A percentile compares a stretch with the other conserved stretches of the same genome.
Conservation (phyloP, 2,329 filamentous ascomycete species). For the Exophiala mesophila region DNA sequence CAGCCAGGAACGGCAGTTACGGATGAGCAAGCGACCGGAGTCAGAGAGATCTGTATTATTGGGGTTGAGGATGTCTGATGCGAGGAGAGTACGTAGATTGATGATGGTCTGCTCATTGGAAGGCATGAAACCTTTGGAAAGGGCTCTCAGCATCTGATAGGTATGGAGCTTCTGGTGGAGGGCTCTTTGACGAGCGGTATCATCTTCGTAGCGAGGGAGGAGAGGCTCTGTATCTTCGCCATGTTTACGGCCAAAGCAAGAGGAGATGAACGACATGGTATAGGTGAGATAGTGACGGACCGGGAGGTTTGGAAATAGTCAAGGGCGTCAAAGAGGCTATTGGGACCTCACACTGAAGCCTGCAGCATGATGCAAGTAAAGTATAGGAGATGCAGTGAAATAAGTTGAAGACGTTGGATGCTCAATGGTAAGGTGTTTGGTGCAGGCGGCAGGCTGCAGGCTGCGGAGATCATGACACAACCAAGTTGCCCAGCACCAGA, state of each 20-base stretch:
- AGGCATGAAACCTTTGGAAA: constrained; percentile 83
- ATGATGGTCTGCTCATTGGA: constrained; percentile 78
- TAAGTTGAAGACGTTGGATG: too few species aligned
- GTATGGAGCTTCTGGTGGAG: constrained; percentile 80
- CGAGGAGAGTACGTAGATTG: constrained; percentile 73
- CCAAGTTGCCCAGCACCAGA: too few species aligned
- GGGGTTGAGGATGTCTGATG: constrained; percentile 72
- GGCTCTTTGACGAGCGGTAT: constrained; percentile 69
- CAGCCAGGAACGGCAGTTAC: constrained; percentile 68
- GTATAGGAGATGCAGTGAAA: too few species aligned
- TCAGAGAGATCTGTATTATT: constrained; percentile 69
- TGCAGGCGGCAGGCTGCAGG: too few species aligned
- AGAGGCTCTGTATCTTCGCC: constrained; percentile 68
- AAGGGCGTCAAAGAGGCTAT: too few species aligned
- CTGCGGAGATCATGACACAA: too few species aligned
- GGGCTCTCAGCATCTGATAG: constrained; percentile 83
- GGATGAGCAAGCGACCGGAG: constrained; percentile 68
- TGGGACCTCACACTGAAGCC: too few species aligned
- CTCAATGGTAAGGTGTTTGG: too few species aligned
- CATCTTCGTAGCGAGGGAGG: constrained; percentile 75
- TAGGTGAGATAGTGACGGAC: too few species aligned
- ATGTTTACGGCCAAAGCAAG: constrained; percentile 58
- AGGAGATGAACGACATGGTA: constrained; percentile 47
- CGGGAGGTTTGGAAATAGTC: too few species aligned
- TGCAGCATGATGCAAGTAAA: too few species aligned